These are phyloP conservation scores for Fagus crenata DNA, from an alignment of 306 rosid species.

Conservation along the genomic window DNA sequence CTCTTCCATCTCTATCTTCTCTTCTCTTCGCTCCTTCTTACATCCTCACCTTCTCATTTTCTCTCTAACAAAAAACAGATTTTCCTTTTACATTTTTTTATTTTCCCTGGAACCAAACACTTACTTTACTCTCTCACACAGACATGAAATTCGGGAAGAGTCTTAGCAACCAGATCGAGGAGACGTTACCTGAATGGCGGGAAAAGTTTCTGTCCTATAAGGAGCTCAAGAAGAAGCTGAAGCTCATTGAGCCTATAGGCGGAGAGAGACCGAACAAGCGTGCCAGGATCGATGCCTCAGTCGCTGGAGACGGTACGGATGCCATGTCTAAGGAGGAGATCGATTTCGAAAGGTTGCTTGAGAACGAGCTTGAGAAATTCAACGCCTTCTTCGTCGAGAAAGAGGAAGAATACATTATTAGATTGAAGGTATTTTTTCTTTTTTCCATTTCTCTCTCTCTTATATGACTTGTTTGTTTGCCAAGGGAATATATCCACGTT, in stretches of 20 bases:
- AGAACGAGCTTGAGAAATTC: constrained; percentile 91
- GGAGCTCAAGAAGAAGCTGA: constrained; percentile 86
- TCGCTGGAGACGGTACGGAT: constrained; percentile 19
- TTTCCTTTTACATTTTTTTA: neutral
- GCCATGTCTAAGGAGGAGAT: constrained; percentile 63
- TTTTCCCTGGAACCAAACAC: neutral
- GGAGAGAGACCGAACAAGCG: constrained; percentile 57
- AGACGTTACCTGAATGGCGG: constrained; percentile 90
- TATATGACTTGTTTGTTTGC: constrained; percentile 23
- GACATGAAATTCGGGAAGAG: constrained; percentile 93
- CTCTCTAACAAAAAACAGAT: neutral
- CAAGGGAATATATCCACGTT: neutral
- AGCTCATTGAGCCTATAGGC: constrained; percentile 58
- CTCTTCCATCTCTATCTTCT: neutral
- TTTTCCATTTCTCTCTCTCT: neutral
- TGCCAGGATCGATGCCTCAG: constrained; percentile 26
- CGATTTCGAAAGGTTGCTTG: constrained; percentile 62
- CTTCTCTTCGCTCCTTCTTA: neutral
- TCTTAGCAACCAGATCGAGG: constrained; percentile 82
- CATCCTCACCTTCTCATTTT: neutral
- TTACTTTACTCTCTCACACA: too few relatives aligned
- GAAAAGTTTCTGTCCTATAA: constrained; percentile 93
- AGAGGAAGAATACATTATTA: constrained; percentile 92
- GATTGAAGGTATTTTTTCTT: constrained; percentile 63
- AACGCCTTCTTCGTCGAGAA: constrained; percentile 88